Percentiles rank a stretch among this genome's conserved stretches.
Evolutionary conservation across 192 early-diverging fungal genomes (phyloP).

Genomic region (Podila horticola): DNA sequence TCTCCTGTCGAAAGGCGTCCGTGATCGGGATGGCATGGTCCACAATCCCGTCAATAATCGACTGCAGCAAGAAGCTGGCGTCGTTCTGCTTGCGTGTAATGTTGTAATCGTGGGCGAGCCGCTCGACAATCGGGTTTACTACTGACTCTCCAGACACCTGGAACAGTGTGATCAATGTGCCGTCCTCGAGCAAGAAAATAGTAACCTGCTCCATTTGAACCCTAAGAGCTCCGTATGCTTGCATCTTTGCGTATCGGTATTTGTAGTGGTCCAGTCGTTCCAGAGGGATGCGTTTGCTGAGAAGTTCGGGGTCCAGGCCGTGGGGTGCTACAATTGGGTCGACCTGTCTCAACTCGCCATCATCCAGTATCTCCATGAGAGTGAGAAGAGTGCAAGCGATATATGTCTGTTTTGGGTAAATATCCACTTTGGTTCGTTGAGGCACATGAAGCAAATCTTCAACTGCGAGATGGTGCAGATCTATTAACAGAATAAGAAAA

Average conservation of each 20-base stretch:
- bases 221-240: not conserved
- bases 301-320: slow-evolving; percentile 24
- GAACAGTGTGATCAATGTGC: slow-evolving; percentile 53
- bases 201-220: slow-evolving; percentile 53
- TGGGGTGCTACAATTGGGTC: slow-evolving; percentile 8
- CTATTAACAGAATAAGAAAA: not conserved
- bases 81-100: slow-evolving; percentile 47
- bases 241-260: slow-evolving; percentile 11
- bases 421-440: slow-evolving; percentile 47
- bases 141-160: slow-evolving; percentile 52
- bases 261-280: slow-evolving; percentile 38
- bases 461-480: slow-evolving; percentile 42
- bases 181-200: slow-evolving; percentile 46
- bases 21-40: slow-evolving; percentile 58
- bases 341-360: slow-evolving; percentile 23
- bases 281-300: slow-evolving; percentile 24
- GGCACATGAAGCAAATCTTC: slow-evolving; percentile 45
- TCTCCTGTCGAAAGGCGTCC: slow-evolving; percentile 53
- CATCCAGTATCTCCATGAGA: slow-evolving; percentile 19
- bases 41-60: slow-evolving; percentile 60
- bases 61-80: slow-evolving; percentile 54
- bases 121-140: slow-evolving; percentile 41
- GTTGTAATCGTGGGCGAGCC: slow-evolving; percentile 37
- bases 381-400: slow-evolving; percentile 40
- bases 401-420: slow-evolving; percentile 42